phyloP scores from a whole-genome alignment of 2,329 filamentous ascomycete genomes.

The Aspergillus unguis region DNA sequence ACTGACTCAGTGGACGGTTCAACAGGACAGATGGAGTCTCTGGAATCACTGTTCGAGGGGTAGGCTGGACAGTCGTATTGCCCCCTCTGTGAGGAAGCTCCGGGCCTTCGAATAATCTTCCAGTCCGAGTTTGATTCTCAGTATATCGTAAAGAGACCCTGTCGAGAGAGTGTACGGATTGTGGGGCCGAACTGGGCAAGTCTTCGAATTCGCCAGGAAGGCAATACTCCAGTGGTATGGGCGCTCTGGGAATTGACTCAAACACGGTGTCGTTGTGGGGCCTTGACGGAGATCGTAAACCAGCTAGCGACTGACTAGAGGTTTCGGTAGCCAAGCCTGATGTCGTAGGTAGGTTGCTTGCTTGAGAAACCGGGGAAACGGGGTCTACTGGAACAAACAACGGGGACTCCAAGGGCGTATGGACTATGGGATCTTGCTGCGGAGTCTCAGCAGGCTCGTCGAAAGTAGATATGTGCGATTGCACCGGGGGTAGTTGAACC shows the following conservation, averaged over 20 bases:
- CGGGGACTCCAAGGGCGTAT: slow-evolving; percentile 13
- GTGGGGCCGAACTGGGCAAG: background rate
- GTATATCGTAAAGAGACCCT: background rate
- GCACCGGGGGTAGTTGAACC: slow-evolving; percentile 7
- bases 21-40: slow-evolving; percentile 19
- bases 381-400: slow-evolving; percentile 18
- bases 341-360: background rate
- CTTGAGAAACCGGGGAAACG: slow-evolving; percentile 1
- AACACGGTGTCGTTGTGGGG: slow-evolving; percentile 6
- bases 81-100: background rate
- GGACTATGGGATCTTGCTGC: background rate
- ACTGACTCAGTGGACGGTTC: slow-evolving; percentile 3
- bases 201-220: slow-evolving; percentile 17
- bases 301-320: background rate
- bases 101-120: background rate
- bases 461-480: background rate
- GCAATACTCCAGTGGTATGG: slow-evolving; percentile 17
- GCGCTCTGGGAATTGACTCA: slow-evolving; percentile 10
- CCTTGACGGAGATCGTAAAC: background rate
- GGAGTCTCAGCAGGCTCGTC: slow-evolving; percentile 3
- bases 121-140: background rate
- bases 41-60: slow-evolving; percentile 17
- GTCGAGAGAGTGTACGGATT: background rate
- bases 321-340: background rate
- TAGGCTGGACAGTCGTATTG: background rate